A percentile compares a stretch with the other conserved stretches of the same genome.
phyloP scores from a whole-genome alignment of 2,329 filamentous ascomycete genomes.

The Aspergillus unguis region DNA sequence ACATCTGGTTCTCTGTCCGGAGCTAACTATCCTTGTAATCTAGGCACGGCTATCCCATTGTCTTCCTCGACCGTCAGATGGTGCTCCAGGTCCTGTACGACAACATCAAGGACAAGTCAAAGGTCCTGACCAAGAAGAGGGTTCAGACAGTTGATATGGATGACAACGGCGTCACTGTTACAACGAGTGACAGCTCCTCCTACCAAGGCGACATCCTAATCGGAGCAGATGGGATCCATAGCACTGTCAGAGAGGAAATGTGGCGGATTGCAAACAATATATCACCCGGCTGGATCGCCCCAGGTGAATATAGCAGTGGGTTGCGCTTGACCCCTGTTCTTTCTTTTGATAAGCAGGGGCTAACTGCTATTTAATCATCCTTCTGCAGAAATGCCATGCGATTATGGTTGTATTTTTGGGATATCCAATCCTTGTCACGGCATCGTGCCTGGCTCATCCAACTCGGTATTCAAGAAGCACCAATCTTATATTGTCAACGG shows the following conservation, averaged over 20 bases:
- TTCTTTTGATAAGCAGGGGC: too few species aligned
- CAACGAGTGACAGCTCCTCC: slow-evolving; percentile 32
- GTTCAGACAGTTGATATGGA: background rate
- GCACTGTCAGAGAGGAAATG: slow-evolving; percentile 36
- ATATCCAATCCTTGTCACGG: background rate
- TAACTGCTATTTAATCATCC: too few species aligned
- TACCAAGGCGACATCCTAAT: slow-evolving; percentile 39
- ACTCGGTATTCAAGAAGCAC: background rate
- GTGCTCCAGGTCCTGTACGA: slow-evolving; percentile 35
- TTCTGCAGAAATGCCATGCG: background rate
- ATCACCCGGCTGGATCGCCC: background rate
- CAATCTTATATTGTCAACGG: background rate
- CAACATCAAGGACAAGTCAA: slow-evolving; percentile 27
- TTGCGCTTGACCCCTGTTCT: too few species aligned
- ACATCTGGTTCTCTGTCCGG: background rate
- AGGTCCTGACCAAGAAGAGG: slow-evolving; percentile 29
- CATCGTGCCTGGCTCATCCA: background rate
- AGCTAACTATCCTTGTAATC: background rate
- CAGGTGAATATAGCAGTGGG: background rate
- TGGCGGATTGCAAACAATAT: slow-evolving; percentile 17
- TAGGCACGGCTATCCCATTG: background rate
- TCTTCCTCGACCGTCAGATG: slow-evolving; percentile 37
- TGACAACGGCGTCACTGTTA: slow-evolving; percentile 23
- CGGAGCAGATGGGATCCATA: slow-evolving; percentile 46
- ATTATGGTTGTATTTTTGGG: background rate